Evolutionary conservation across 345 rosid genomes (phyloP).

Genomic region (Gynandropsis gynandra): DNA sequence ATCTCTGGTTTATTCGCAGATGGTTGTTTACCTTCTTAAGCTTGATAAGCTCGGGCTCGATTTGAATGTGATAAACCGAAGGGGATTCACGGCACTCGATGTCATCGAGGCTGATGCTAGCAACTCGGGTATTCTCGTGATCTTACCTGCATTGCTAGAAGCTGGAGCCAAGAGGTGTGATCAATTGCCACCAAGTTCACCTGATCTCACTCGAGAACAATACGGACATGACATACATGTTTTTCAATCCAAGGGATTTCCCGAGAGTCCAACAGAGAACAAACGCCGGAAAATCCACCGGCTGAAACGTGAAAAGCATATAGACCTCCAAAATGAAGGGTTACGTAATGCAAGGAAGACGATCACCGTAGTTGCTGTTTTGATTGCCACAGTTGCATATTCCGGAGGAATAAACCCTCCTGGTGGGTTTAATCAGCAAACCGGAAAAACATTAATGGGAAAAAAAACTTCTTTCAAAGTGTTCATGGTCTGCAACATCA

Average conservation of each 20-base stretch:
- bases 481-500: conserved; percentile 45
- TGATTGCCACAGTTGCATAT: conserved; percentile 55
- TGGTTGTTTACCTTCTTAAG: conserved; percentile 28
- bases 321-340: conserved; percentile 40
- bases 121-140: conserved; percentile 32
- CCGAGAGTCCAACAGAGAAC: conserved; percentile 5
- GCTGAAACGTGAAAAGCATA: conserved; percentile 31
- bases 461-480: conserved; percentile 39
- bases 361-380: conserved; percentile 46
- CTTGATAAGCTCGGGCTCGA: conserved; percentile 27
- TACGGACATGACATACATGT: not conserved
- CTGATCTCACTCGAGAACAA: not conserved
- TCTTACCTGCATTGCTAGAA: conserved; percentile 35
- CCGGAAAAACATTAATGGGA: conserved; percentile 33
- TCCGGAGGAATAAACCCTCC: conserved; percentile 77
- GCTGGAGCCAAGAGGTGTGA: conserved; percentile 37
- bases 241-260: not conserved
- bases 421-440: conserved; percentile 38
- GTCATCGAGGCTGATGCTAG: conserved; percentile 34
- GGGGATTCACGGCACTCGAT: conserved; percentile 39
- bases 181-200: conserved; percentile 32
- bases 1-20: no score
- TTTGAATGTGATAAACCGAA: conserved; percentile 37
- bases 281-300: conserved; percentile 14
- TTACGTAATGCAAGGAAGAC: conserved; percentile 60